Evolutionary conservation across 2,329 filamentous ascomycete genomes (phyloP).

Genomic region (Fonsecaea erecta): DNA sequence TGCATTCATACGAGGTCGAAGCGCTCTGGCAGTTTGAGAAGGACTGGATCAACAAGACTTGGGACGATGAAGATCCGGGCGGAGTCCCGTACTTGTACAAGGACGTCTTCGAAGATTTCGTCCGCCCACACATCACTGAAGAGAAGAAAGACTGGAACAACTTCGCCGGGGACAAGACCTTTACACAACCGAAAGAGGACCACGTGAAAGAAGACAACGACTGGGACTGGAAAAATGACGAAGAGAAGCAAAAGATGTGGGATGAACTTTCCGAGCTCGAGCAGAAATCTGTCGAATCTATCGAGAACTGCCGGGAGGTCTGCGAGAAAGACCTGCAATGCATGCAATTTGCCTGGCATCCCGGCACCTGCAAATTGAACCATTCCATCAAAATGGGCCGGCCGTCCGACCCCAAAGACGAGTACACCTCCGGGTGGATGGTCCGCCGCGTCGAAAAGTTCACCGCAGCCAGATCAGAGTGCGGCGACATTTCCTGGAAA

Average conservation of each 20-base stretch:
- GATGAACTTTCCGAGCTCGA: slow-evolving; percentile 24
- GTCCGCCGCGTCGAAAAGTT: slow-evolving; percentile 25
- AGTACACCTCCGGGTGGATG: slow-evolving; percentile 31
- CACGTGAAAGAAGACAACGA: slow-evolving; percentile 30
- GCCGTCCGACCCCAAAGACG: slow-evolving; percentile 15
- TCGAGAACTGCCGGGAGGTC: slow-evolving; percentile 24
- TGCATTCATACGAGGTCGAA: slow-evolving; percentile 29
- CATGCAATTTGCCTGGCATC: slow-evolving; percentile 31
- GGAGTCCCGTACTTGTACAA: slow-evolving; percentile 28
- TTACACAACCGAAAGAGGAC: slow-evolving; percentile 24
- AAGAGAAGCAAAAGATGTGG: slow-evolving; percentile 30
- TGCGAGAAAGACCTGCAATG: slow-evolving; percentile 29
- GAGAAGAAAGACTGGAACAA: slow-evolving; percentile 34
- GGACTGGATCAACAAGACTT: slow-evolving; percentile 33
- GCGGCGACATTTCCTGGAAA: slow-evolving; percentile 21
- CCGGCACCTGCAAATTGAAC: slow-evolving; percentile 30
- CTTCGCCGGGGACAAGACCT: slow-evolving; percentile 28
- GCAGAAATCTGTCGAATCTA: slow-evolving; percentile 20
- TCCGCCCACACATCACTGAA: slow-evolving; percentile 22
- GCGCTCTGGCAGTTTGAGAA: slow-evolving; percentile 34
- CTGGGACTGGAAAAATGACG: slow-evolving; percentile 30
- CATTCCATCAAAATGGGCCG: slow-evolving; percentile 26
- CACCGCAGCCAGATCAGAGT: slow-evolving; percentile 21
- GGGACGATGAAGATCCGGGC: slow-evolving; percentile 24
- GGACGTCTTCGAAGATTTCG: slow-evolving; percentile 31